These are phyloP conservation scores for Porphyrellus sp. DNA, from an alignment of 1,284 basidiomycete genomes.

Conservation along the genomic window DNA sequence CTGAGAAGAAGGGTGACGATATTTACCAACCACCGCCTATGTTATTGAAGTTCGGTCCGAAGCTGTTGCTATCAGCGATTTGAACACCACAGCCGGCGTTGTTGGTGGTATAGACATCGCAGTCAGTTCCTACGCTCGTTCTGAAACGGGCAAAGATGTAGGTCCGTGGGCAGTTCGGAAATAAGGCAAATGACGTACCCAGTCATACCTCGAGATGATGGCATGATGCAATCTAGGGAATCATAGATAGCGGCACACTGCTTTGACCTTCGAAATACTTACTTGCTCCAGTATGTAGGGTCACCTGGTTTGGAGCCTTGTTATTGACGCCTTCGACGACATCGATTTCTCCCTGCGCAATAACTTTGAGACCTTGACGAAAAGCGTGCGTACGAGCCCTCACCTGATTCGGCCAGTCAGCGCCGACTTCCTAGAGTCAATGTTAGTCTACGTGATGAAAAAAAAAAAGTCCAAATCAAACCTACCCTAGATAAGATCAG, in stretches of 20 bases:
- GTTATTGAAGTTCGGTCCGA: conserved; percentile 59
- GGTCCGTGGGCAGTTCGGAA: neutral
- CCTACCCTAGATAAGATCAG: conserved; percentile 15
- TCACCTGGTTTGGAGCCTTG: conserved; percentile 51
- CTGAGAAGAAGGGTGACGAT: neutral
- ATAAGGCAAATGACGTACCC: conserved; percentile 39
- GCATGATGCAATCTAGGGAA: conserved; percentile 57
- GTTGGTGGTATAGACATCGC: conserved; percentile 50
- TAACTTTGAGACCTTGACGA: neutral
- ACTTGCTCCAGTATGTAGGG: conserved; percentile 55
- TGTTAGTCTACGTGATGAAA: neutral
- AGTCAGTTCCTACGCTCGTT: conserved; percentile 42
- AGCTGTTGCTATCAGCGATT: conserved; percentile 44
- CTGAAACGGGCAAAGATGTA: conserved; percentile 27
- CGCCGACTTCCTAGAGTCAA: conserved; percentile 19
- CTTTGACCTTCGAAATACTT: neutral
- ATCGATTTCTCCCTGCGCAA: conserved; percentile 52
- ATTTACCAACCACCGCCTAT: conserved; percentile 56
- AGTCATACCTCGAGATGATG: conserved; percentile 43
- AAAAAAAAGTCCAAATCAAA: neutral
- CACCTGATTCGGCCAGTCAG: conserved; percentile 18
- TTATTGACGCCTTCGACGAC: conserved; percentile 69
- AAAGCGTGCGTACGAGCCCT: neutral
- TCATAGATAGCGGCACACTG: neutral
- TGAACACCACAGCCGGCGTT: conserved; percentile 67